Conservation (phyloP, 78 protist genomes). For the Isochrysis galbana region DNA sequence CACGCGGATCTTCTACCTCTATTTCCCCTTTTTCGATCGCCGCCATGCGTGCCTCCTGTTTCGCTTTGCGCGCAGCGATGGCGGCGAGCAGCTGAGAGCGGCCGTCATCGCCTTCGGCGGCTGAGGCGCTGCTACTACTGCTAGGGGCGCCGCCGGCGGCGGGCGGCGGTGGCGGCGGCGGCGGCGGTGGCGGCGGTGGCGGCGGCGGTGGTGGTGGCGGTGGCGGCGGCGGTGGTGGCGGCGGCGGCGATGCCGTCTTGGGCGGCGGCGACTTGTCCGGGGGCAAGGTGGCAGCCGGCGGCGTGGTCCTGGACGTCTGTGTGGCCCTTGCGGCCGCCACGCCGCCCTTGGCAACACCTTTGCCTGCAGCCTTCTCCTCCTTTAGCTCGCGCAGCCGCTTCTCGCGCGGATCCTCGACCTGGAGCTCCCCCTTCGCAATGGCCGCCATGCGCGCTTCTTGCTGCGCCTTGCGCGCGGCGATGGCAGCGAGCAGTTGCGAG, state of each 20-base stretch:
- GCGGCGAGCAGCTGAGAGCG: not conserved
- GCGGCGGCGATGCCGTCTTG: not conserved
- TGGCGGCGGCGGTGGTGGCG: not conserved
- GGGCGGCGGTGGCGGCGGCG: constrained; percentile 18
- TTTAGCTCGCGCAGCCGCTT: not conserved
- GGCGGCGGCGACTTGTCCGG: not conserved
- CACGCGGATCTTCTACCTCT: not conserved
- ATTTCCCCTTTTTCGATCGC: not conserved
- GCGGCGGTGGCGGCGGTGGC: not conserved
- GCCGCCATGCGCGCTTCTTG: not conserved
- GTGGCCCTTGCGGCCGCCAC: not conserved
- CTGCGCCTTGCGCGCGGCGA: not conserved
- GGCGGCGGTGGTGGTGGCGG: constrained; percentile 31
- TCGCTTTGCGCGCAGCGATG: not conserved
- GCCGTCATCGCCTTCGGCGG: not conserved
- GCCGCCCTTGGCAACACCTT: not conserved
- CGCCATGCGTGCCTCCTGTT: not conserved
- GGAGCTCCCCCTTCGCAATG: not conserved
- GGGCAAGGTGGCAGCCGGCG: not conserved
- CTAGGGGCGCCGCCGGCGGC: not conserved
- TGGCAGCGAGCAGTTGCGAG: not conserved
- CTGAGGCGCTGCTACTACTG: not conserved
- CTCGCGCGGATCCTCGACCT: not conserved
- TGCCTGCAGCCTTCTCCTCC: not conserved
- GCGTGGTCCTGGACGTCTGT: not conserved